Percentiles rank a stretch among this genome's conserved stretches.
Evolutionary conservation across 2,329 filamentous ascomycete genomes (phyloP).

Genomic region (Cladosporium phlei): DNA sequence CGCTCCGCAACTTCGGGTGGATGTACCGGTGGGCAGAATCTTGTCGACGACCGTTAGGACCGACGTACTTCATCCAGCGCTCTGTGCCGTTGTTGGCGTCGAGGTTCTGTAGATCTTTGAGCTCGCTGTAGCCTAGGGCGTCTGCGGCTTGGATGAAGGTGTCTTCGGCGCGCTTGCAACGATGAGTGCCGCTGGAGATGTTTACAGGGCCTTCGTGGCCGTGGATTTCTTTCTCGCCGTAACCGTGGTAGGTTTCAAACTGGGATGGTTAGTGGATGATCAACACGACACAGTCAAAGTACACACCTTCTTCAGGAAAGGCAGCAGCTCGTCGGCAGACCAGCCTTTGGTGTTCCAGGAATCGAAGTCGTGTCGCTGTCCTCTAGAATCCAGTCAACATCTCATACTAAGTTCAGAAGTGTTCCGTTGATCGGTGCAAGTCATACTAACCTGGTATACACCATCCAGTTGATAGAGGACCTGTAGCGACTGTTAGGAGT

Average conservation of each 20-base stretch:
- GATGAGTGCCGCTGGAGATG: slow-evolving; percentile 49
- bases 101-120: slow-evolving; percentile 52
- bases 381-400: too few relatives aligned
- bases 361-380: slow-evolving; percentile 42
- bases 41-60: slow-evolving; percentile 51
- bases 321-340: slow-evolving; percentile 49
- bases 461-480: slow-evolving; percentile 39
- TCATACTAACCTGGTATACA: slow-evolving; percentile 43
- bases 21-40: slow-evolving; percentile 55
- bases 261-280: background rate
- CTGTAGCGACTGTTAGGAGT: too few relatives aligned
- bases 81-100: slow-evolving; percentile 40
- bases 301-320: slow-evolving; percentile 46
- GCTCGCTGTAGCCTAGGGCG: slow-evolving; percentile 47
- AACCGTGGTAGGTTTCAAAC: slow-evolving; percentile 54
- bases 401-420: too few relatives aligned
- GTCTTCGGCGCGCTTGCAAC: slow-evolving; percentile 36
- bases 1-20: slow-evolving; percentile 48
- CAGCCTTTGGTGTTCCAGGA: slow-evolving; percentile 52
- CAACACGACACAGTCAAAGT: slow-evolving; percentile 24
- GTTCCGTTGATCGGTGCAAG: too few relatives aligned
- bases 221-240: slow-evolving; percentile 43
- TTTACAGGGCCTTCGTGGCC: slow-evolving; percentile 54
- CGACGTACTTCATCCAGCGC: slow-evolving; percentile 48
- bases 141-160: slow-evolving; percentile 49